A percentile compares a stretch with the other conserved stretches of the same genome.
Conservation (phyloP, 164 flowering plant genomes). For the Stephania yunnanensis region DNA sequence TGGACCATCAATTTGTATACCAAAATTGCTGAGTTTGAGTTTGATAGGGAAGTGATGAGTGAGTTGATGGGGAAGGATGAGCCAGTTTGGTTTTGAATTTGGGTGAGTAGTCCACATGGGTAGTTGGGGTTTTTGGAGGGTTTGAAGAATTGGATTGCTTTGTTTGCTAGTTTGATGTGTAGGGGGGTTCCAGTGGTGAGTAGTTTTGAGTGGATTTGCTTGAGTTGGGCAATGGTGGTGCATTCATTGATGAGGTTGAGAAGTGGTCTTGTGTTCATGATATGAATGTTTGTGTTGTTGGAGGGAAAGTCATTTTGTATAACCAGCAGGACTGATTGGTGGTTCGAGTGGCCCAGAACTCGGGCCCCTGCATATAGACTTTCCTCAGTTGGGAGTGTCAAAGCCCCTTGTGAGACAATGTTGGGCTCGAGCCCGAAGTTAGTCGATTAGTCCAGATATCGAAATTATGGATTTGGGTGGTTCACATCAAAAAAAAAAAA, state of each 20-base stretch:
- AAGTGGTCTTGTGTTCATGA: neutral
- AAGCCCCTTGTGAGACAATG: no score
- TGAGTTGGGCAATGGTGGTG: neutral
- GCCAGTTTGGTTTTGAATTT: conserved; percentile 11
- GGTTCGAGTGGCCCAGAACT: no score
- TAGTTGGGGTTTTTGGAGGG: conserved; percentile 13
- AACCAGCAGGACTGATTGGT: no score
- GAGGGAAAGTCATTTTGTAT: no score
- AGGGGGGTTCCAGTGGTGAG: conserved; percentile 20
- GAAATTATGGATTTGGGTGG: no score
- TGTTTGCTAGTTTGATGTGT: conserved; percentile 19
- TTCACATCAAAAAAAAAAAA: no score
- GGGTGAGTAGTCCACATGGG: conserved; percentile 27
- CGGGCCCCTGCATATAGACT: no score
- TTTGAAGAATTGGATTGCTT: conserved; percentile 24
- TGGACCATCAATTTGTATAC: conserved; percentile 24
- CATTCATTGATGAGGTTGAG: neutral
- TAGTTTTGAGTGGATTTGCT: conserved; percentile 17
- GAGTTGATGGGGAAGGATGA: conserved; percentile 40
- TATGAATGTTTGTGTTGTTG: neutral
- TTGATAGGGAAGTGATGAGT: conserved; percentile 31
- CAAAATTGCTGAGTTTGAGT: conserved; percentile 24
- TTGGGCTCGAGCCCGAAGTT: no score
- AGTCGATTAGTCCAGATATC: no score
- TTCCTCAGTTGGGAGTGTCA: no score